Evolutionary conservation across 78 protist genomes (phyloP).

Genomic region (Dictyostelium brefeldianum): DNA sequence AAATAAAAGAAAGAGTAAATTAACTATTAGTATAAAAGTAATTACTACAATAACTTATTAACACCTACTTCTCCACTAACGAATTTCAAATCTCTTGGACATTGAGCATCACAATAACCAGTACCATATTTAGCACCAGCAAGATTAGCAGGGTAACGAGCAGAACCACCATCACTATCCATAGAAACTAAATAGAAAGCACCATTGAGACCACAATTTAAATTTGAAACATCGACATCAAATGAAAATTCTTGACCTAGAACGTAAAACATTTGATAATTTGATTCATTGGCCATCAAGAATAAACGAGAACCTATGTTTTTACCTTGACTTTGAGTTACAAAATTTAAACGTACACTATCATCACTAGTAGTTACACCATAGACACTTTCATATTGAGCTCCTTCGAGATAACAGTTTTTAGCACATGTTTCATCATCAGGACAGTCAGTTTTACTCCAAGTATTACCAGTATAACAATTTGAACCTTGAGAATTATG

Average conservation of each 20-base stretch:
- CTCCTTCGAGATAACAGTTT: slow-evolving; percentile 84
- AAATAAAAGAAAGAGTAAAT: neutral
- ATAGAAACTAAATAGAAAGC: slow-evolving; percentile 87
- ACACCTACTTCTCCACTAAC: slow-evolving; percentile 63
- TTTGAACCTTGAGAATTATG: slow-evolving; percentile 68
- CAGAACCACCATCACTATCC: slow-evolving; percentile 84
- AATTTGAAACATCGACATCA: slow-evolving; percentile 85
- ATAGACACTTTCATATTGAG: slow-evolving; percentile 60
- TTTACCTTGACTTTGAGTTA: slow-evolving; percentile 63
- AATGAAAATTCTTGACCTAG: slow-evolving; percentile 78
- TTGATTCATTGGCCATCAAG: slow-evolving; percentile 50
- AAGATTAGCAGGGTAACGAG: slow-evolving; percentile 35
- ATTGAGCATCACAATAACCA: slow-evolving; percentile 92
- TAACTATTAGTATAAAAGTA: too few species aligned
- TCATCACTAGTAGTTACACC: slow-evolving; percentile 65
- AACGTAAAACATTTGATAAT: slow-evolving; percentile 80
- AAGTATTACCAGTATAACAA: slow-evolving; percentile 85
- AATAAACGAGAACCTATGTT: slow-evolving; percentile 85
- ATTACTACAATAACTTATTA: too few species aligned
- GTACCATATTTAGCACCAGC: slow-evolving; percentile 89
- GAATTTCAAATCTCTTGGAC: slow-evolving; percentile 88
- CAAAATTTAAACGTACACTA: slow-evolving; percentile 58
- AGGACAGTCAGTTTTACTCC: slow-evolving; percentile 76
- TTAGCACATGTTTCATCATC: slow-evolving; percentile 71
- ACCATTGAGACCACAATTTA: slow-evolving; percentile 88